Percentiles rank a stretch among this genome's conserved stretches.
These are phyloP conservation scores for Anacardium occidentale DNA, from an alignment of 345 rosid species.

Conservation along the genomic window DNA sequence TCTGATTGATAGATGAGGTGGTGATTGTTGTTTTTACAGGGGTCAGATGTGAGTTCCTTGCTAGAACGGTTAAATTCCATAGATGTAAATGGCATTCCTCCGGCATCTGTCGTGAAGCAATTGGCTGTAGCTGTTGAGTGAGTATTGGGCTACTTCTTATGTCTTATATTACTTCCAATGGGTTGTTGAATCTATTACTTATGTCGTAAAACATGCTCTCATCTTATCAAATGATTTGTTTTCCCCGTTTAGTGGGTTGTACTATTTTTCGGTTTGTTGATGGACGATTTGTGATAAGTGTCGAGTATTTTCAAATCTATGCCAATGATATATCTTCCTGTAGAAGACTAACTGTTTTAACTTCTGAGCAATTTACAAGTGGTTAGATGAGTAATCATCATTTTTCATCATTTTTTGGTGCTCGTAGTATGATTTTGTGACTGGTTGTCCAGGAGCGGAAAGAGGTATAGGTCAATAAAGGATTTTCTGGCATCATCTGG, in stretches of 20 bases:
- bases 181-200: not conserved
- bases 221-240: not conserved
- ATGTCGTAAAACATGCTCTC: not conserved
- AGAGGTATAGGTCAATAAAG: slow-evolving; percentile 67
- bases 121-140: slow-evolving; percentile 79
- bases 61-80: slow-evolving; percentile 55
- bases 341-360: slow-evolving; percentile 6
- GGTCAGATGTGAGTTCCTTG: slow-evolving; percentile 46
- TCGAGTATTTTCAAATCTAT: not conserved
- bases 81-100: slow-evolving; percentile 62
- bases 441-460: slow-evolving; percentile 56
- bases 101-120: slow-evolving; percentile 68
- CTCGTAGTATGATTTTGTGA: slow-evolving; percentile 8
- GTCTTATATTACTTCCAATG: not conserved
- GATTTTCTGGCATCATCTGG: slow-evolving; percentile 70
- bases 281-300: not conserved
- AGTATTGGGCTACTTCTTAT: slow-evolving; percentile 31
- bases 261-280: not conserved
- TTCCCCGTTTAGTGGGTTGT: not conserved
- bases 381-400: slow-evolving; percentile 8
- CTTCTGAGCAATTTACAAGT: slow-evolving; percentile 5
- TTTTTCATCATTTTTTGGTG: slow-evolving; percentile 10
- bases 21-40: slow-evolving; percentile 36
- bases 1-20: not conserved
- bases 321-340: not conserved